Conservation (phyloP, 306 rosid species). For the Rosa lucieae region DNA sequence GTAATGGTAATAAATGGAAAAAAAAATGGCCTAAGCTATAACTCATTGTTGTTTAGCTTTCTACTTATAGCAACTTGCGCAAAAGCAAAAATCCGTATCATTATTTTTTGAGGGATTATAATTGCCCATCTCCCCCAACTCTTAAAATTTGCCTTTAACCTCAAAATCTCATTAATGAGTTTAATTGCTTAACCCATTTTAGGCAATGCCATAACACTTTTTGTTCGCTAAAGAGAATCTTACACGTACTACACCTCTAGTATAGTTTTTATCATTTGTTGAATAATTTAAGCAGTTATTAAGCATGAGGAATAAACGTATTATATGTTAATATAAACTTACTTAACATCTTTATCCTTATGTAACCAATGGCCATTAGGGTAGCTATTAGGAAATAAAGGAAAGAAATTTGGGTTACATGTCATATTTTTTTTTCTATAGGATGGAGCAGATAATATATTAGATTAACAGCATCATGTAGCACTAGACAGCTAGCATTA, state of each 20-base stretch:
- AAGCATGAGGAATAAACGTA: background rate
- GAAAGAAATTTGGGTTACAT: background rate
- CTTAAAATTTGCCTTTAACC: too few relatives aligned
- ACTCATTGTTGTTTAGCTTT: too few relatives aligned
- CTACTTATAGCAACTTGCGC: too few relatives aligned
- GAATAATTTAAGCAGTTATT: background rate
- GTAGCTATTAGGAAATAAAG: background rate
- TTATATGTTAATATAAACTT: background rate
- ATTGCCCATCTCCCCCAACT: too few relatives aligned
- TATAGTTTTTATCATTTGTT: background rate
- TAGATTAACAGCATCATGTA: background rate
- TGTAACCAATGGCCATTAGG: background rate
- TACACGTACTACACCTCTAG: background rate
- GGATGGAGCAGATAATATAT: background rate
- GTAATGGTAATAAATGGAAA: too few relatives aligned
- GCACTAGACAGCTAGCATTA: conserved; percentile 3
- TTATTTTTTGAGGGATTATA: too few relatives aligned
- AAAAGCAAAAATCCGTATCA: too few relatives aligned
- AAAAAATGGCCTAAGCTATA: too few relatives aligned
- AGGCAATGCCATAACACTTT: background rate
- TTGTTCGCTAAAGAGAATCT: background rate
- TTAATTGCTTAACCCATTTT: too few relatives aligned
- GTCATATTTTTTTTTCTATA: background rate
- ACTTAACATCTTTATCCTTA: background rate
- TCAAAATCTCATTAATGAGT: too few relatives aligned